phyloP scores from a whole-genome alignment of 2,329 filamentous ascomycete genomes.

The Beauveria scarabaeidicola region DNA sequence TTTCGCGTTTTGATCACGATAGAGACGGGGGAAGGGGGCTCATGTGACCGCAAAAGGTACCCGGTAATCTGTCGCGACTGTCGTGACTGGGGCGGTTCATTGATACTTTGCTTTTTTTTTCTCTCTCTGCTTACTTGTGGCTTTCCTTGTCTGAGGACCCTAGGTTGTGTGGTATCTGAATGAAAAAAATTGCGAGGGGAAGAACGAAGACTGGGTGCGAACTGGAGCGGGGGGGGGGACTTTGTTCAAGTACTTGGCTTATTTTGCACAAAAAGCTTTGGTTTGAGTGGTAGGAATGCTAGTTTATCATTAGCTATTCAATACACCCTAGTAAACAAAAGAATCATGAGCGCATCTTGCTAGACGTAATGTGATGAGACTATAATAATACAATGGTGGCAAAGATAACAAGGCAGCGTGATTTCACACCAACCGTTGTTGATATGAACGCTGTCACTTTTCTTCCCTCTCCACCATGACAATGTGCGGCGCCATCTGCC shows the following conservation, averaged over 20 bases:
- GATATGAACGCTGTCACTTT: neutral
- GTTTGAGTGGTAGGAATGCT: constrained; percentile 7
- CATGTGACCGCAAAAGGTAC: constrained; percentile 8
- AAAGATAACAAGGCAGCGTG: neutral
- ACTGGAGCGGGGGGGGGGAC: neutral
- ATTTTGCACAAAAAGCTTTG: constrained; percentile 11
- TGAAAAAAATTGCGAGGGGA: neutral
- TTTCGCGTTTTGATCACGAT: constrained; percentile 16
- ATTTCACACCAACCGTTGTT: neutral
- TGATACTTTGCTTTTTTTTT: constrained; percentile 9
- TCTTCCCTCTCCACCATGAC: constrained; percentile 42
- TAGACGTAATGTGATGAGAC: neutral
- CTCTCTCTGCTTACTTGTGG: constrained; percentile 1
- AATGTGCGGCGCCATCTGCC: constrained; percentile 53
- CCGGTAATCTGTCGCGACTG: constrained; percentile 8
- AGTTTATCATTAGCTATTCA: constrained; percentile 3
- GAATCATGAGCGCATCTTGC: neutral
- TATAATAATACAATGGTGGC: neutral
- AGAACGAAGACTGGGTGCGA: neutral
- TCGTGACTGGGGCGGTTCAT: constrained; percentile 6
- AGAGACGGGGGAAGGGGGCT: constrained; percentile 14
- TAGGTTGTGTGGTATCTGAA: neutral
- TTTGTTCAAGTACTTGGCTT: constrained; percentile 8
- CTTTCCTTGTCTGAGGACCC: neutral
- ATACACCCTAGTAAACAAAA: neutral